These are phyloP conservation scores for Leccinum angustisporum DNA, from an alignment of 1,284 basidiomycete species.

Conservation along the genomic window DNA sequence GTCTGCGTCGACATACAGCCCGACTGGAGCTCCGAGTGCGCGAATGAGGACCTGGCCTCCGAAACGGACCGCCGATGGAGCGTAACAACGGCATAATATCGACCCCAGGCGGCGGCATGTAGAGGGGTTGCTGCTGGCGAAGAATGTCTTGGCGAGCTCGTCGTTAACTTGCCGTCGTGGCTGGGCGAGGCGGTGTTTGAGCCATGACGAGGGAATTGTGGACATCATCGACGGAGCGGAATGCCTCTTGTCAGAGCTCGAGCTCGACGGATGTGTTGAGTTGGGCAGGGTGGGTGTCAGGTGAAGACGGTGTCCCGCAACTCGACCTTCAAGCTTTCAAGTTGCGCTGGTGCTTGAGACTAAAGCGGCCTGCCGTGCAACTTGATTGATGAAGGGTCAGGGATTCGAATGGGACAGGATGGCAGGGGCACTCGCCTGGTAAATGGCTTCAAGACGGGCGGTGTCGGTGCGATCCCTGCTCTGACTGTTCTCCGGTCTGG, in stretches of 20 bases:
- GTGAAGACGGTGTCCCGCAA: constrained; percentile 96
- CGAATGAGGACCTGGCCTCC: too few species aligned
- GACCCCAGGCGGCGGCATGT: constrained; percentile 69
- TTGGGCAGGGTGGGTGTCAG: constrained; percentile 98
- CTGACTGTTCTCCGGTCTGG: constrained; percentile 89
- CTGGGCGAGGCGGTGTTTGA: constrained; percentile 87
- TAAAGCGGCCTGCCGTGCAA: constrained; percentile 97
- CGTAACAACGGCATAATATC: constrained; percentile 47
- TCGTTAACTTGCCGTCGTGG: constrained; percentile 99
- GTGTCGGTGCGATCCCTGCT: constrained; percentile 92
- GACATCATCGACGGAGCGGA: constrained; percentile 97
- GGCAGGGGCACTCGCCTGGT: constrained; percentile 67
- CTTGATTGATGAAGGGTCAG: constrained; percentile 56
- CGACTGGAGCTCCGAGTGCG: too few species aligned
- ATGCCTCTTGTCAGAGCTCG: constrained; percentile 99
- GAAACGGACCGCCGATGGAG: constrained; percentile 48
- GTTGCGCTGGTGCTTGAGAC: constrained; percentile 68
- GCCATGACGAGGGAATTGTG: constrained; percentile 94
- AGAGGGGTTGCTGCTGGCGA: constrained; percentile 89
- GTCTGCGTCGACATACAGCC: too few species aligned
- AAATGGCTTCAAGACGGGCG: constrained; percentile 89
- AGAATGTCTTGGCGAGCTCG: constrained; percentile 94
- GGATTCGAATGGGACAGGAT: not conserved
- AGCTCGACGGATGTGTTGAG: constrained; percentile 97
- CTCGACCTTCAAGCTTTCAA: constrained; percentile 56